Evolutionary conservation across 2,329 filamentous ascomycete genomes (phyloP).

Genomic region (Plenodomus lindquistii): DNA sequence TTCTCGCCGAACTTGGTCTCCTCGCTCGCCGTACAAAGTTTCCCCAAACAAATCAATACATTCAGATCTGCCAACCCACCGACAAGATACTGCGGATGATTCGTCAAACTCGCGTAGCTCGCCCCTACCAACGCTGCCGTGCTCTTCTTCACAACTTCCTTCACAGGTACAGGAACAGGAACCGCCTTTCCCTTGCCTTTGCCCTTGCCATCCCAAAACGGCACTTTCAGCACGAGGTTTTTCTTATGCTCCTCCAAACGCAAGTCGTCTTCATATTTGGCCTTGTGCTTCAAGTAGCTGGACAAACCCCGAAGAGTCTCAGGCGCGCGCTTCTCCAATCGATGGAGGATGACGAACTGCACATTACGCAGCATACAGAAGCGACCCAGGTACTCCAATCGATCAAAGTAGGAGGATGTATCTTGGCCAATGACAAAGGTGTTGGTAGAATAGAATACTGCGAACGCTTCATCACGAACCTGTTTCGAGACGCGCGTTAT

Average conservation of each 20-base stretch:
- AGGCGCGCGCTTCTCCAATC: not conserved
- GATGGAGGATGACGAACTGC: conserved; percentile 9
- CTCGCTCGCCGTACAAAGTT: conserved; percentile 7
- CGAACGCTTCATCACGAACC: conserved; percentile 17
- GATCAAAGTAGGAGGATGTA: conserved; percentile 21
- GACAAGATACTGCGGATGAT: conserved; percentile 8
- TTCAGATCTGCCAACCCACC: conserved; percentile 13
- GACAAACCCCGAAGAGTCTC: conserved; percentile 11
- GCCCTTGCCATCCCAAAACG: not conserved
- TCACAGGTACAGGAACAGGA: no score
- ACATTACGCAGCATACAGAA: conserved; percentile 27
- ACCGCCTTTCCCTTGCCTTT: not conserved
- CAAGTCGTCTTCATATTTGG: conserved; percentile 6
- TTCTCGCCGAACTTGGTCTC: no score
- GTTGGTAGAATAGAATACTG: conserved; percentile 26
- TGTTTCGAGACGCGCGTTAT: conserved; percentile 19
- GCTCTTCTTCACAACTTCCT: no score
- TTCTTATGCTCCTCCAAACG: not conserved
- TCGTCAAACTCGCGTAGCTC: not conserved
- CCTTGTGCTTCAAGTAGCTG: conserved; percentile 11
- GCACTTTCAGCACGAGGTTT: not conserved
- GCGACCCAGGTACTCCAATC: conserved; percentile 17
- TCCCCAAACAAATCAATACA: conserved; percentile 16
- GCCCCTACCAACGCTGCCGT: not conserved
- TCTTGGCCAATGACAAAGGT: conserved; percentile 19